Percentiles rank a stretch among this genome's conserved stretches.
phyloP scores from a whole-genome alignment of 2,329 filamentous ascomycete genomes.

The Clonostachys solani region DNA sequence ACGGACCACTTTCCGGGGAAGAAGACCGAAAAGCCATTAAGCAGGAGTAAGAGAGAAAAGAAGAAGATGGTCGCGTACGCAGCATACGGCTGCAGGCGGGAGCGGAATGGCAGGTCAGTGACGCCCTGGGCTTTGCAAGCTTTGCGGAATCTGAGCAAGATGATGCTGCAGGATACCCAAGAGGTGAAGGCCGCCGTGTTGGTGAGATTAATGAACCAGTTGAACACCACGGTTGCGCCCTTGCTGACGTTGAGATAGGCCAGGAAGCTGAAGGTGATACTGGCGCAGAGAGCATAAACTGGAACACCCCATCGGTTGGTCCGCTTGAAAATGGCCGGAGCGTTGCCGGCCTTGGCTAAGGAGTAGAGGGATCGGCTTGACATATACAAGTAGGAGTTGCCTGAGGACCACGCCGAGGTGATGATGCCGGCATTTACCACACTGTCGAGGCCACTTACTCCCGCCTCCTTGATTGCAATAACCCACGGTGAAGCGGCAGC shows the following conservation, averaged over 20 bases:
- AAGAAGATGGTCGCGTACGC: slow-evolving; percentile 59
- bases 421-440: slow-evolving; percentile 57
- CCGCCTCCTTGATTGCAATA: slow-evolving; percentile 45
- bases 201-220: slow-evolving; percentile 56
- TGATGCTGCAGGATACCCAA: slow-evolving; percentile 64
- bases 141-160: slow-evolving; percentile 65
- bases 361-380: slow-evolving; percentile 42
- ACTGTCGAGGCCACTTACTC: slow-evolving; percentile 36
- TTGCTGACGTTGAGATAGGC: slow-evolving; percentile 58
- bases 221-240: slow-evolving; percentile 54
- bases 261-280: slow-evolving; percentile 54
- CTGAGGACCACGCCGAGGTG: slow-evolving; percentile 54
- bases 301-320: slow-evolving; percentile 20
- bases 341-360: slow-evolving; percentile 32
- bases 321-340: slow-evolving; percentile 30
- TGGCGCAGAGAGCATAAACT: slow-evolving; percentile 17
- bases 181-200: slow-evolving; percentile 68
- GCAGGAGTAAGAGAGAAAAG: slow-evolving; percentile 37
- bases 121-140: slow-evolving; percentile 63
- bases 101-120: slow-evolving; percentile 61
- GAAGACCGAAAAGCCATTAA: slow-evolving; percentile 12
- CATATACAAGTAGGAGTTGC: slow-evolving; percentile 52
- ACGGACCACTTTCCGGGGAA: slow-evolving; percentile 13
- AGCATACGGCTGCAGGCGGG: slow-evolving; percentile 62
- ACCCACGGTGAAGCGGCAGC: slow-evolving; percentile 51